Conservation (phyloP, 345 rosid species). For the Stellera chamaejasme region DNA sequence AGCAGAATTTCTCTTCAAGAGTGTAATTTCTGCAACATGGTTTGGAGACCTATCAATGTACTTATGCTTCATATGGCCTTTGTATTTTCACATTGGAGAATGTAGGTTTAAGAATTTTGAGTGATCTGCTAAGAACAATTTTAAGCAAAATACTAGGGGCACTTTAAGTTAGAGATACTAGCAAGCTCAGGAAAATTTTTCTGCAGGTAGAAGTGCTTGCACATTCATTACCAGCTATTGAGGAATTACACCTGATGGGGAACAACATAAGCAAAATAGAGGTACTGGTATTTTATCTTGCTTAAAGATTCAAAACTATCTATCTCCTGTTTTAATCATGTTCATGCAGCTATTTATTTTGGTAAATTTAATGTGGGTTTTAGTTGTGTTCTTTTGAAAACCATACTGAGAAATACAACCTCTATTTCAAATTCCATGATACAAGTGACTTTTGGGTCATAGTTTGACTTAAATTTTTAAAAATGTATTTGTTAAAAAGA, state of each 20-base stretch:
- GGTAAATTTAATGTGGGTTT: no score
- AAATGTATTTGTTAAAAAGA: no score
- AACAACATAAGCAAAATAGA: slow-evolving; percentile 50
- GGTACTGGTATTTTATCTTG: slow-evolving; percentile 26
- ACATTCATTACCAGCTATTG: slow-evolving; percentile 57
- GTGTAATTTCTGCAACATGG: background rate
- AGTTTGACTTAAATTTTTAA: no score
- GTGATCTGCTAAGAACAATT: background rate
- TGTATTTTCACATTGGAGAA: background rate
- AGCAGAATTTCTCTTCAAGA: slow-evolving; percentile 3
- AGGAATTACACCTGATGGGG: slow-evolving; percentile 90
- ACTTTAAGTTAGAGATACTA: background rate
- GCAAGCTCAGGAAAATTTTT: background rate
- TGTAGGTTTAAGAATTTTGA: background rate
- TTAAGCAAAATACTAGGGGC: background rate
- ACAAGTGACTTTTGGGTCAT: no score
- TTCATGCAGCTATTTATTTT: background rate
- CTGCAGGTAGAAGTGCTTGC: slow-evolving; percentile 66
- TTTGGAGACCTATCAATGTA: background rate
- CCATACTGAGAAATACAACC: no score
- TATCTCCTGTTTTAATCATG: background rate
- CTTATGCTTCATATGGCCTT: background rate
- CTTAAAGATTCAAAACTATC: slow-evolving; percentile 2
- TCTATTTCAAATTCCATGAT: no score
- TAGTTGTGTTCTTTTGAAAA: no score